These are phyloP conservation scores for Pulveroboletus sp. DNA, from an alignment of 768 basidiomycete species.

Conservation along the genomic window DNA sequence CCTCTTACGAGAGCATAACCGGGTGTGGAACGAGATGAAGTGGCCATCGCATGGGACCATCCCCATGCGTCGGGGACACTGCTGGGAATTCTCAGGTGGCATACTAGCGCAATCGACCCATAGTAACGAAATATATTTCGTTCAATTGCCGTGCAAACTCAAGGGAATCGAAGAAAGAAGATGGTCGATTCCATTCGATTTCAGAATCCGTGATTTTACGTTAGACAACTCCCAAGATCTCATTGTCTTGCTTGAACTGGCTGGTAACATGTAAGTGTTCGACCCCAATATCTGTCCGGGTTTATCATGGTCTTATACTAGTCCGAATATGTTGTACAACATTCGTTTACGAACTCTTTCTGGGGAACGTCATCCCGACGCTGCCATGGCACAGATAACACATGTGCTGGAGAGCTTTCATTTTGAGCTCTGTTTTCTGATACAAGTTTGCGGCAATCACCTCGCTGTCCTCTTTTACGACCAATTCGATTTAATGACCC, in stretches of 20 bases:
- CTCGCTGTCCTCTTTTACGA: conserved; percentile 28
- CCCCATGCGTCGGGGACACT: conserved; percentile 14
- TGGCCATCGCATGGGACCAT: conserved; percentile 15
- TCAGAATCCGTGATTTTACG: conserved; percentile 33
- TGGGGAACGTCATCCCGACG: conserved; percentile 26
- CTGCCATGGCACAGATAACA: conserved; percentile 13
- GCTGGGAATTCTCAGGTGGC: conserved; percentile 35
- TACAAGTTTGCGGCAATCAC: conserved; percentile 30
- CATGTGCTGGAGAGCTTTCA: conserved; percentile 3
- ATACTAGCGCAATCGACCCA: conserved; percentile 29
- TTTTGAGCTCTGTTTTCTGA: conserved; percentile 17
- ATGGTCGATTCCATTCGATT: conserved; percentile 28
- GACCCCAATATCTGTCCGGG: background rate
- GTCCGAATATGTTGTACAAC: conserved; percentile 16
- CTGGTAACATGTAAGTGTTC: conserved; percentile 17
- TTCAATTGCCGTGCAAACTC: conserved; percentile 29
- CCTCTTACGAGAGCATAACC: conserved; percentile 25
- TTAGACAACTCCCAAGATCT: conserved; percentile 35
- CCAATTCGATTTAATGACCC: conserved; percentile 1
- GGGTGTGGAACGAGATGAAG: conserved; percentile 27
- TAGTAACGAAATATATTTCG: conserved; percentile 17
- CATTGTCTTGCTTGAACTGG: conserved; percentile 27
- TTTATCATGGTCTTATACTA: conserved; percentile 6
- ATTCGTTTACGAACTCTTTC: conserved; percentile 30
- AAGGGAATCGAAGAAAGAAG: conserved; percentile 23